Evolutionary conservation across 176 grass and related monocot genomes (phyloP).

Genomic region (Oryza glumipatula): DNA sequence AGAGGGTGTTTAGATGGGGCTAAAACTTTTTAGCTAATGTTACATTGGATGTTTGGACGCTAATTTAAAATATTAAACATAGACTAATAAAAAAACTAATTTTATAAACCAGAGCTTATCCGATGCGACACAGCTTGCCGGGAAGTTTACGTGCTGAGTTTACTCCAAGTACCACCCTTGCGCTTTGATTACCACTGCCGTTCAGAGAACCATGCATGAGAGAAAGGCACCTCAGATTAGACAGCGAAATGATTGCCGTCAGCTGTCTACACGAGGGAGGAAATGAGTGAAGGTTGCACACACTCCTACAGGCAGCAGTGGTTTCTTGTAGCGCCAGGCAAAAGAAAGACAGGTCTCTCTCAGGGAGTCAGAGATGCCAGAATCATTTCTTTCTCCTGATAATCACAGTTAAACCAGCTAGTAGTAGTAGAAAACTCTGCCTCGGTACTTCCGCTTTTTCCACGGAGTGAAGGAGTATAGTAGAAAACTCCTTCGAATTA

Average conservation of each 20-base stretch:
- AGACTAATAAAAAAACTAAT: too few species aligned
- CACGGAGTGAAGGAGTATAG: background rate
- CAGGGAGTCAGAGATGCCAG: background rate
- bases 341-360: background rate
- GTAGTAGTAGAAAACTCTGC: background rate
- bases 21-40: too few species aligned
- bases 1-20: too few species aligned
- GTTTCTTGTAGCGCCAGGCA: constrained; percentile 1
- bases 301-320: background rate
- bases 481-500: too few species aligned
- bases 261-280: background rate
- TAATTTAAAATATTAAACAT: too few species aligned
- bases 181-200: background rate
- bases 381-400: background rate
- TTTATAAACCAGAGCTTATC: too few species aligned
- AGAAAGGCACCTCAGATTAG: background rate
- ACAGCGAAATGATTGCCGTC: constrained; percentile 13
- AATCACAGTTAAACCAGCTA: background rate
- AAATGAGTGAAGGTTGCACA: background rate
- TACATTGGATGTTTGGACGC: rapidly evolving
- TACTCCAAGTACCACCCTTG: background rate
- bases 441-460: background rate
- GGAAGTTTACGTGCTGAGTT: background rate
- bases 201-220: constrained; percentile 7
- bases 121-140: too few species aligned